Base-by-base conservation (phyloP, 345 rosid species). In the Cardiospermum halicacabum region DNA sequence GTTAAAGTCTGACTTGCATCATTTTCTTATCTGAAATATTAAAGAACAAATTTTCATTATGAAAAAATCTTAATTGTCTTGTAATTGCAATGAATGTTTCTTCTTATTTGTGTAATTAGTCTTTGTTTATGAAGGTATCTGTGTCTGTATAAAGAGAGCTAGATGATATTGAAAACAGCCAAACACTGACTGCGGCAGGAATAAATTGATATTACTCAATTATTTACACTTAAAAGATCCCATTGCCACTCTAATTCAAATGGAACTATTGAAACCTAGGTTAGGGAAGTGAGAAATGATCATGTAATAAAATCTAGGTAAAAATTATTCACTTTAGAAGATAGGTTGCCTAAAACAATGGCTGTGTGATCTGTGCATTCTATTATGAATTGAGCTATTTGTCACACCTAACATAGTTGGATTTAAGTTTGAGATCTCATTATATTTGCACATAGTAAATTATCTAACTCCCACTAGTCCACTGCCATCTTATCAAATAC, bases 1-100 rank as follows among this genome's bases (percentile, higher is more conserved):
- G 97, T 90, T 56, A 50, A 64, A 22, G 19, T 74, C 55, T 43
- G 22, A 57, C 49, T 24, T 56, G 21, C 28, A 28, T 16, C 16
- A 8, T 53, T 28, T 48, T 24, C n/a, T 28, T 45, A 27, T 3
- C 12, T n/a, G 8, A 2, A 61, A 61, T 18, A 11, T 61, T 45
- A 15, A 21, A 30, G 30, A 31, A n/a, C 31, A 28, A 28, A 49
- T 34, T 31, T 9, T 36, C 11, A 19, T 34, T 30, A 21, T 58
- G 37, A 26, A 57, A 51, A 50, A 15, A n/a, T 36, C 10, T 12
- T 5, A 3, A 12, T 8, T 16, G 34, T 24, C 48, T 53, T 37
- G n/a, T 11, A 37, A 10, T 51, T 13, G 11, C 27, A 5, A 26
- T 8, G 25, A 10, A 51, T 36, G 25, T 49, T 32, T 62, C 31